phyloP scores from a whole-genome alignment of 2,329 filamentous ascomycete genomes.

The Fusarium brachygibbosum region DNA sequence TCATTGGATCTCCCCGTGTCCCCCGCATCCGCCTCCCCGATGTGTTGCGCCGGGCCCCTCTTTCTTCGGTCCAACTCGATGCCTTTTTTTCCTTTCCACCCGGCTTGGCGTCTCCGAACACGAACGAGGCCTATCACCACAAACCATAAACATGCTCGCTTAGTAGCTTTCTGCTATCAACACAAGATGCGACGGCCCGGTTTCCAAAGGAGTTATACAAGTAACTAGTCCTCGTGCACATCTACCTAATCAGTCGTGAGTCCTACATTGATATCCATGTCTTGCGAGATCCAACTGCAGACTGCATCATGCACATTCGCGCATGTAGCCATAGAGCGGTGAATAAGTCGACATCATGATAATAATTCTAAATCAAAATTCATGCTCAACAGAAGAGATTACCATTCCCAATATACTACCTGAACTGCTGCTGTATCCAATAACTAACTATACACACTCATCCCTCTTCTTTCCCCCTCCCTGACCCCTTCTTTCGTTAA shows the following conservation, averaged over 20 bases:
- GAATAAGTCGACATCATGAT: constrained; percentile 4
- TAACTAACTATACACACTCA: not conserved
- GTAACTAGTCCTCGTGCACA: not conserved
- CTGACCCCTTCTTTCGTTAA: constrained; percentile 6
- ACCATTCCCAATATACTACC: not conserved
- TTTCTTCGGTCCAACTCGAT: constrained; percentile 35
- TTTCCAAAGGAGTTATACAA: not conserved
- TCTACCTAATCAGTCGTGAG: not conserved
- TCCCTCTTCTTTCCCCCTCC: not conserved
- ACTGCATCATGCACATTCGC: not conserved
- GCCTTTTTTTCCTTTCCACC: constrained; percentile 18
- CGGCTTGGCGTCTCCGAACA: constrained; percentile 37
- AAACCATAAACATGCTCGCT: constrained; percentile 11
- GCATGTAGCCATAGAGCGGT: constrained; percentile 14
- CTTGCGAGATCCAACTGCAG: constrained; percentile 5
- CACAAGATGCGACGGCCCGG: constrained; percentile 36
- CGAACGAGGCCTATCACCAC: constrained; percentile 29
- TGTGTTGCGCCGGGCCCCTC: constrained; percentile 19
- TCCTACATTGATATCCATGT: constrained; percentile 7
- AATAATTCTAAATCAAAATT: not conserved
- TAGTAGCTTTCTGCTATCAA: not conserved
- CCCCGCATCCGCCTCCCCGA: constrained; percentile 39
- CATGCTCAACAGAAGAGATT: not conserved
- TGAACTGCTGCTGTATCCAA: not conserved
- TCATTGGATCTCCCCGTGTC: constrained; percentile 21